Conservation (phyloP, 805 yeast genomes). For the Hanseniaspora mollemarum region DNA sequence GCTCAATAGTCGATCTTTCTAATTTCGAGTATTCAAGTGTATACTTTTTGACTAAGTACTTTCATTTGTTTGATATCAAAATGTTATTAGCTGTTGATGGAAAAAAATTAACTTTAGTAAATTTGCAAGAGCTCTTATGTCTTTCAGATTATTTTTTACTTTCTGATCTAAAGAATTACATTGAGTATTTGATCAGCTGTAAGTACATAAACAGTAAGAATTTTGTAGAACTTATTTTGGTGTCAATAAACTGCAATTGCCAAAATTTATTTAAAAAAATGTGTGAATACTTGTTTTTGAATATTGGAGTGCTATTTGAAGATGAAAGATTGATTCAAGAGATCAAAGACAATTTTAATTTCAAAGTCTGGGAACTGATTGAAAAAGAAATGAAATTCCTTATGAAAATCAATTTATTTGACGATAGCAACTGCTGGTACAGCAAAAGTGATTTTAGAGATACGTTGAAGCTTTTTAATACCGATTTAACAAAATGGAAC, state of each 20-base stretch:
- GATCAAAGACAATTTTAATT: slow-evolving; percentile 25
- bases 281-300: slow-evolving; percentile 55
- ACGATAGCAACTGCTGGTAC: slow-evolving; percentile 5
- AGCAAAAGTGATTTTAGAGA: neutral
- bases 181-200: slow-evolving; percentile 45
- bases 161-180: slow-evolving; percentile 44
- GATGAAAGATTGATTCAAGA: slow-evolving; percentile 30
- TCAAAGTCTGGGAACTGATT: slow-evolving; percentile 22
- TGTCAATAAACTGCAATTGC: slow-evolving; percentile 44
- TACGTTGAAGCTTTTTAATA: neutral
- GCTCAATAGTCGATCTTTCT: slow-evolving; percentile 33
- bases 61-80: slow-evolving; percentile 40
- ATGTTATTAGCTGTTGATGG: slow-evolving; percentile 16
- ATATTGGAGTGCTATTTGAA: slow-evolving; percentile 50
- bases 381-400: slow-evolving; percentile 19
- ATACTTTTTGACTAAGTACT: slow-evolving; percentile 38
- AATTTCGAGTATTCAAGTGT: slow-evolving; percentile 38
- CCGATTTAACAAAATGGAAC: slow-evolving; percentile 5
- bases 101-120: slow-evolving; percentile 19
- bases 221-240: slow-evolving; percentile 43
- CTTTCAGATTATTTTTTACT: slow-evolving; percentile 52
- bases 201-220: slow-evolving; percentile 50
- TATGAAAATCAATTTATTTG: slow-evolving; percentile 1
- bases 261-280: slow-evolving; percentile 47
- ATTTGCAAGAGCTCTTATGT: slow-evolving; percentile 23